phyloP scores from a whole-genome alignment of 148 eudicot species.

The Tetragonia tetragonoides region DNA sequence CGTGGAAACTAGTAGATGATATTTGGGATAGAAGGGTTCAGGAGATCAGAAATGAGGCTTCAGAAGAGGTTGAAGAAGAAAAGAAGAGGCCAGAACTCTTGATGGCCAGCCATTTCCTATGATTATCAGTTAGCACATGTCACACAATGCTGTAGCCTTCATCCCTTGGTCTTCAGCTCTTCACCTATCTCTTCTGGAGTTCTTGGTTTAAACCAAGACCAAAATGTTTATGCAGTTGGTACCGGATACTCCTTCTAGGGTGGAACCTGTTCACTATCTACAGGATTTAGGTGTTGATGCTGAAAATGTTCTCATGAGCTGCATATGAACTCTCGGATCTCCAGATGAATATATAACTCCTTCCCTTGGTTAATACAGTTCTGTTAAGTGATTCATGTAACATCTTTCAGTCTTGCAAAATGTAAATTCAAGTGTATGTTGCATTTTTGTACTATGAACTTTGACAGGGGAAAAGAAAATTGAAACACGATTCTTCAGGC shows the following conservation, averaged over 20 bases:
- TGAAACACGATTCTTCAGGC: background rate
- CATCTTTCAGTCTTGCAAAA: background rate
- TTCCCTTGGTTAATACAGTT: background rate
- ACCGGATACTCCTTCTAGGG: background rate
- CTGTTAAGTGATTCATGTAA: background rate
- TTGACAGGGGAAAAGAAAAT: background rate
- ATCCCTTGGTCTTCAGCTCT: background rate
- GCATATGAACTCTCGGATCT: background rate
- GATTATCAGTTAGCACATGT: conserved; percentile 20
- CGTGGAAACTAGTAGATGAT: conserved; percentile 77
- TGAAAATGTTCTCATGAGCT: background rate
- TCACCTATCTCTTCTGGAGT: background rate
- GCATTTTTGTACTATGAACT: background rate
- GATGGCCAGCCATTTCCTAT: conserved; percentile 79
- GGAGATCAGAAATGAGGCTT: conserved; percentile 56
- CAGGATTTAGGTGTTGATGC: background rate
- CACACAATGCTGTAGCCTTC: background rate
- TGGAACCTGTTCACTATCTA: background rate
- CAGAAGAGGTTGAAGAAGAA: conserved; percentile 55
- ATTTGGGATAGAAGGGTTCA: conserved; percentile 63
- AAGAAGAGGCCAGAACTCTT: conserved; percentile 58
- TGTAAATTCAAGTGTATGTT: conserved; percentile 3
- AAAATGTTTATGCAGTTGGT: background rate
- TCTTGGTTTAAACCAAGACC: background rate
- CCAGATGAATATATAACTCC: conserved; percentile 1